Evolutionary conservation across 352 stramenopile genomes (phyloP), one percentile per base, ranked within the genome.

Genomic region (Phytophthora colocasiae): DNA sequence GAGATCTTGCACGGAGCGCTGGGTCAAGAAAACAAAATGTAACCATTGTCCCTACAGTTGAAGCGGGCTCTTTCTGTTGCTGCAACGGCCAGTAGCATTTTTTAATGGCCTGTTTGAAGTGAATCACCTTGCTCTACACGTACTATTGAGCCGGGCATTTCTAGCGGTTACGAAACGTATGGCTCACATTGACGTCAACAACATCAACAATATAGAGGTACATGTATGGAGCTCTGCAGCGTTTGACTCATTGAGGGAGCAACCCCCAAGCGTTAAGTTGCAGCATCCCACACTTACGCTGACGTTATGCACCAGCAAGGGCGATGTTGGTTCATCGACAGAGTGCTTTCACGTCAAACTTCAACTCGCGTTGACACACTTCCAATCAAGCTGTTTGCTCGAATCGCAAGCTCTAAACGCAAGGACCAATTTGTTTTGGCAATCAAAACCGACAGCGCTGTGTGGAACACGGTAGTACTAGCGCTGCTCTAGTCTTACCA

Each of bases 351-450:
- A 11, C 29, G 15, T 24, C 9, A 49, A 32, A 34, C 26, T 39
- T 52, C 45, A 52, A 52, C 26, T 52, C 12, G 36, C 24, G 27
- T 52, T 10, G 45, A 27, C 26, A 52, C 26, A 53, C 46, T 39
- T 53, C 46, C 46, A 52, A 38, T 15, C 31, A 50, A 36, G 38
- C n/a, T 51, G 22, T 51, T 19, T 36, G 38, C 14, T 43, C 14
- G 15, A 43, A 36, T 31, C 27, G 4, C 31, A 34, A 36, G 38
- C 38, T 43, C 14, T 19, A 43, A 36, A 43, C 38, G 38, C 14
- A 43, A 22, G 11, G 15, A n/a, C 38, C 38, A 43, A 17, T 36
- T 36, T 36, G 31, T 36, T 36, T 36, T 36, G 31, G 31, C 38
- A 43, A 43, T 43, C 38, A 22, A 22, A 8, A 19, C 14, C 14